Evolutionary conservation across 345 rosid genomes (phyloP), one percentile per base, ranked within the genome.

Genomic region (Citrus trifoliata): DNA sequence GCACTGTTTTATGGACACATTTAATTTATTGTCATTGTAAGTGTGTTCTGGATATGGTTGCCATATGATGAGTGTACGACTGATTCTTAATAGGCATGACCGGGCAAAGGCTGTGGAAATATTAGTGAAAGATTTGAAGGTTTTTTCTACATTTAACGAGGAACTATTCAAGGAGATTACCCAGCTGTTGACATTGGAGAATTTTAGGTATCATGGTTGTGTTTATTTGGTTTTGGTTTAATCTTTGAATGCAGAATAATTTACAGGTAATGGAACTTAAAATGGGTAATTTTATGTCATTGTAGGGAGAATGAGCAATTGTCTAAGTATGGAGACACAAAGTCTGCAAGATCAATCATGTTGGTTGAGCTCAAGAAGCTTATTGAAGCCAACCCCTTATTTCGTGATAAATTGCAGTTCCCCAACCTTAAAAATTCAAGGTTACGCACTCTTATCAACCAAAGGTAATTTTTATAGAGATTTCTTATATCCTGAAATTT

Each of bases 111-210:
- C 97, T 73, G 98, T 96, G 75, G 99, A 96, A 67, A 92, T 96
- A 79, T 76, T 96, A 63, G 97, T 93, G 19, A 96, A 96, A 77
- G 99, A 96, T 82, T 88, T 96, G 84, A 96, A 94, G 89, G 99
- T 96, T 76, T 96, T 96, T 87, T 86, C 97, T 51, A 93, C 99
- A 59, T 96, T 94, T 80, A 96, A 96, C 2, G 98, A 96, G 82
- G 99, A 96, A 76, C 97, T 94, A 80, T 96, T 96, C 79, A 94
- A 93, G 92, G 98, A 94, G 86, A 94, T 96, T 73, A 93, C 99
- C 33, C 98, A 92, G 88, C 90, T 96, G 38, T 80, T 96, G 85
- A 96, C 98, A 0, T 84, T 94, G 83, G 99, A 94, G 79, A 94
- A 96, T 81, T 96, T 96, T 78, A 86, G 98, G 99, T 92, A 82